Conservation (phyloP, 441 rosid genomes). For the Omphalea diandra region DNA sequence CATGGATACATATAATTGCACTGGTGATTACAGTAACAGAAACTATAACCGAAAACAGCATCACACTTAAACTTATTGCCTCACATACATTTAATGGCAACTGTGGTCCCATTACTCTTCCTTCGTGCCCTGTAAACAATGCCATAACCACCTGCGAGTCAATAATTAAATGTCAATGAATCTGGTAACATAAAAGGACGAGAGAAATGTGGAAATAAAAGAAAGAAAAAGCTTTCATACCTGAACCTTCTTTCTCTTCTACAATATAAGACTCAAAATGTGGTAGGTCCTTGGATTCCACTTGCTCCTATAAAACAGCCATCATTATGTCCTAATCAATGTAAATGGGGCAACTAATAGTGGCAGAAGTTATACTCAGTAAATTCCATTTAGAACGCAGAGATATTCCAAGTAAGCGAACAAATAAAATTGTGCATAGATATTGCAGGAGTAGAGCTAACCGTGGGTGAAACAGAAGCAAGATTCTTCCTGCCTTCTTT, state of each 20-base stretch:
- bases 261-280: constrained; percentile 66
- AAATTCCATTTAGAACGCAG: neutral
- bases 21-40: neutral
- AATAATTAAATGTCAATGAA: constrained; percentile 20
- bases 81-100: constrained; percentile 87
- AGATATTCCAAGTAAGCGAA: neutral
- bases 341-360: neutral
- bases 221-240: constrained; percentile 36
- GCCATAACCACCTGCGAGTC: constrained; percentile 84
- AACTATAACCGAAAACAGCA: neutral
- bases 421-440: neutral
- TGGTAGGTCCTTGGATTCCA: constrained; percentile 49
- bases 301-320: constrained; percentile 51
- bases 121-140: constrained; percentile 76
- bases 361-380: neutral
- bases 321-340: constrained; percentile 21
- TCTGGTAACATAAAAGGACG: constrained; percentile 1
- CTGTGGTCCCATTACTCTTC: constrained; percentile 57
- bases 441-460: constrained; percentile 27
- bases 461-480: constrained; percentile 25
- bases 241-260: constrained; percentile 87
- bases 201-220: constrained; percentile 2
- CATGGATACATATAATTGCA: neutral
- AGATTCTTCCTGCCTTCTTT: constrained; percentile 40
- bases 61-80: constrained; percentile 10